Conservation (phyloP, 345 rosid genomes). For the Lagerstroemia speciosa region DNA sequence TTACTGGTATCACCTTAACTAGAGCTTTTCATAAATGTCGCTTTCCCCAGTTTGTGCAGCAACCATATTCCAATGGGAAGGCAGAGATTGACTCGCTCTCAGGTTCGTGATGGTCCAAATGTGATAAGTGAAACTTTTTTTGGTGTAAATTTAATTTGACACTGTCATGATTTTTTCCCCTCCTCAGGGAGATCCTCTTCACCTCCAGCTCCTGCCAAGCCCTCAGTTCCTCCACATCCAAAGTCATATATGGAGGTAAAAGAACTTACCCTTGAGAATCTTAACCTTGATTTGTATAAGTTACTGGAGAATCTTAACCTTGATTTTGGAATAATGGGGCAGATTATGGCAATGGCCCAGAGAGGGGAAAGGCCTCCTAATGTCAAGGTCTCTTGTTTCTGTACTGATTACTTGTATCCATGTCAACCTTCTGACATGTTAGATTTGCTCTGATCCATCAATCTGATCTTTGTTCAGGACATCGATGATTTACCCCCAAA, state of each 20-base stretch:
- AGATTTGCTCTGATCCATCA: slow-evolving; percentile 9
- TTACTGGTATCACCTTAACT: background rate
- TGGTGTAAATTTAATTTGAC: background rate
- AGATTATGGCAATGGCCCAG: slow-evolving; percentile 94
- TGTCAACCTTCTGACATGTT: slow-evolving; percentile 13
- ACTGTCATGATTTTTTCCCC: background rate
- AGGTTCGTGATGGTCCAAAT: slow-evolving; percentile 33
- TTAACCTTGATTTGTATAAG: background rate
- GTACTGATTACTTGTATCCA: background rate
- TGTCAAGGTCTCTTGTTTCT: slow-evolving; percentile 46
- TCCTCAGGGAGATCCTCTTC: slow-evolving; percentile 69
- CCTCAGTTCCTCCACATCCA: slow-evolving; percentile 65
- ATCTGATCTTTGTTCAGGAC: slow-evolving; percentile 45
- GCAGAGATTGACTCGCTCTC: slow-evolving; percentile 39
- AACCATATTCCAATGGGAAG: slow-evolving; percentile 52
- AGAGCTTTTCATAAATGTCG: slow-evolving; percentile 5
- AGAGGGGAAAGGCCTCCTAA: slow-evolving; percentile 96
- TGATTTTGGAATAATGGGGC: slow-evolving; percentile 15
- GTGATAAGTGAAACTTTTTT: background rate
- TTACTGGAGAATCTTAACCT: background rate
- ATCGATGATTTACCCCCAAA: slow-evolving; percentile 85
- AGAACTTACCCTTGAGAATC: background rate
- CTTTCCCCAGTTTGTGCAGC: slow-evolving; percentile 25
- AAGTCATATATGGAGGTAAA: slow-evolving; percentile 93
- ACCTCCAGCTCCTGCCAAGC: slow-evolving; percentile 48